Conservation (phyloP, 2,329 filamentous ascomycete genomes). For the Emergomyces pasteurianus region DNA sequence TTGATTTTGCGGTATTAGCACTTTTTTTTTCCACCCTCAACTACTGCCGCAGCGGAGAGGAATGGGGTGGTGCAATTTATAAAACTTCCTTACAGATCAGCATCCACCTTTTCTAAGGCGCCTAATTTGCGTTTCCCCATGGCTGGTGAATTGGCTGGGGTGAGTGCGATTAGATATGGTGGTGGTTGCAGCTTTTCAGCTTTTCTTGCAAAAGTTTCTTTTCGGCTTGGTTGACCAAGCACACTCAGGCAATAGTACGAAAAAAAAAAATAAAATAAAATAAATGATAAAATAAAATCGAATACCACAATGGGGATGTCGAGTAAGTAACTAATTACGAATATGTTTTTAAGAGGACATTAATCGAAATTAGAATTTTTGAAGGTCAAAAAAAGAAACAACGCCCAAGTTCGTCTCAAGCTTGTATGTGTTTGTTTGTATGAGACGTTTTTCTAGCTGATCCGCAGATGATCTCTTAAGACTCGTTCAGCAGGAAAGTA, state of each 20-base stretch:
- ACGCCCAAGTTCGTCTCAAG: too few relatives aligned
- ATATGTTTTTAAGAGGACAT: background rate
- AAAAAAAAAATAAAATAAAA: too few relatives aligned
- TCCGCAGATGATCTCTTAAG: background rate
- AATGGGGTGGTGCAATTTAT: conserved; percentile 6
- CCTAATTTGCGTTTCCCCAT: conserved; percentile 86
- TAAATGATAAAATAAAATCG: too few relatives aligned
- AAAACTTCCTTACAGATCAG: conserved; percentile 52
- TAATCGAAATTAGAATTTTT: background rate
- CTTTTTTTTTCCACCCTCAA: background rate
- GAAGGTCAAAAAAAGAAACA: background rate
- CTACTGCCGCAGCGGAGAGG: conserved; percentile 12
- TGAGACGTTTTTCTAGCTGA: background rate
- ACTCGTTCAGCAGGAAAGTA: conserved; percentile 12
- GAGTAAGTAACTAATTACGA: background rate
- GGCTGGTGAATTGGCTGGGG: conserved; percentile 1
- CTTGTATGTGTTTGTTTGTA: background rate
- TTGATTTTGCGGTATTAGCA: conserved; percentile 13
- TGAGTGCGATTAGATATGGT: conserved; percentile 58
- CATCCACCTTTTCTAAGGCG: conserved; percentile 89
- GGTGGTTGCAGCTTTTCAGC: conserved; percentile 24
- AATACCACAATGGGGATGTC: background rate
- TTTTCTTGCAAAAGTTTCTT: background rate
- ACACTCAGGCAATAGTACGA: too few relatives aligned
- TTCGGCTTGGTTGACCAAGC: too few relatives aligned